phyloP scores from a whole-genome alignment of 352 stramenopile species.

The Globisporangium nagaii region DNA sequence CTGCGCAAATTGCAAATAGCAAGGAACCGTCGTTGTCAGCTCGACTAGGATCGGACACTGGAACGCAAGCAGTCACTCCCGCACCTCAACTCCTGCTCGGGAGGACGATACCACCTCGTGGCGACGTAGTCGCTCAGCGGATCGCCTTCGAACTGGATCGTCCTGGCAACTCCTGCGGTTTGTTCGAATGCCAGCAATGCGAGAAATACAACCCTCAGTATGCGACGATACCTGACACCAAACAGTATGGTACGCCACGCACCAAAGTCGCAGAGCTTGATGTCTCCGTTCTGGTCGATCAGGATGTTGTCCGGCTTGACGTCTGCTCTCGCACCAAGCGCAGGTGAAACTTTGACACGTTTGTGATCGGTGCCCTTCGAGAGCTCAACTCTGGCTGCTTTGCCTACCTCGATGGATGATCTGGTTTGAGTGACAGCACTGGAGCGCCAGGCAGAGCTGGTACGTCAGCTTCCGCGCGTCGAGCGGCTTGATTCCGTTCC shows the following conservation, averaged over 20 bases:
- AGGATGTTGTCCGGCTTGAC: conserved; percentile 83
- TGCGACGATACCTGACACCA: neutral
- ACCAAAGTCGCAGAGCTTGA: conserved; percentile 81
- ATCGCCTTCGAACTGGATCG: conserved; percentile 76
- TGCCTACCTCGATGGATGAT: conserved; percentile 72
- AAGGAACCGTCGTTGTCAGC: neutral
- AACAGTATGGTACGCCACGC: neutral
- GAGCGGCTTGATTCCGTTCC: conserved; percentile 48
- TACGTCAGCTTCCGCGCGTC: conserved; percentile 48
- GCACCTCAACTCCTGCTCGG: conserved; percentile 75
- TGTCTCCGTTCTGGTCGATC: conserved; percentile 61
- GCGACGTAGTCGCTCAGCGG: conserved; percentile 74
- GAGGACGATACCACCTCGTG: conserved; percentile 78
- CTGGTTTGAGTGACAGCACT: conserved; percentile 72
- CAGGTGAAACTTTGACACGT: too few relatives aligned
- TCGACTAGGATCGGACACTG: too few relatives aligned
- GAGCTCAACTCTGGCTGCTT: too few relatives aligned
- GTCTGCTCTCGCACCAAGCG: conserved; percentile 24
- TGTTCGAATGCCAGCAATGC: too few relatives aligned
- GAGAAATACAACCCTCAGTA: neutral
- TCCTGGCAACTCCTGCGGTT: conserved; percentile 47
- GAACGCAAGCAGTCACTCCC: neutral
- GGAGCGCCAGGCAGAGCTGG: conserved; percentile 69
- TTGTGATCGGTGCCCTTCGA: too few relatives aligned
- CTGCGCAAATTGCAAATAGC: conserved; percentile 17